Evolutionary conservation across 805 yeast genomes (phyloP).

Genomic region (Candida quercuum): DNA sequence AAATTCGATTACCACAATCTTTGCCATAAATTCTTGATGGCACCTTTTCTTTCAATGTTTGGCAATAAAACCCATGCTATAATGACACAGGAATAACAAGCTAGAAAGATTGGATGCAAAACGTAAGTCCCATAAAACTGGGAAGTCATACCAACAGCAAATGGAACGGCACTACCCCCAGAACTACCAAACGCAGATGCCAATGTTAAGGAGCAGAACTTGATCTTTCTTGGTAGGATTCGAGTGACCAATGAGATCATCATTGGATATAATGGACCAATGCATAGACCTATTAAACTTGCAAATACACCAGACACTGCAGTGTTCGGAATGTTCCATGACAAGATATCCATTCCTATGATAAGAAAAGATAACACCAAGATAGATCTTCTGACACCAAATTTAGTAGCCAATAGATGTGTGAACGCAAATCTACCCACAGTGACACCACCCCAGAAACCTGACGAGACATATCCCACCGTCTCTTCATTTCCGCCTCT

Average conservation of each 20-base stretch:
- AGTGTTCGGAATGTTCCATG: slow-evolving; percentile 44
- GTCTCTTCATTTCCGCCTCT: slow-evolving; percentile 36
- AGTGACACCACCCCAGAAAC: slow-evolving; percentile 63
- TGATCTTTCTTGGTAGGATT: slow-evolving; percentile 46
- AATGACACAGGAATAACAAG: slow-evolving; percentile 29
- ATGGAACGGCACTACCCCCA: slow-evolving; percentile 55
- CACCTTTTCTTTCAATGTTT: slow-evolving; percentile 31
- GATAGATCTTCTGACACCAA: slow-evolving; percentile 44
- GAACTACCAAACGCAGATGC: slow-evolving; percentile 52
- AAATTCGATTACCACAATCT: slow-evolving; percentile 16
- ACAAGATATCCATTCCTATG: slow-evolving; percentile 32
- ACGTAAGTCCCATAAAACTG: slow-evolving; percentile 42
- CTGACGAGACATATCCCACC: slow-evolving; percentile 56
- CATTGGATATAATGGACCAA: slow-evolving; percentile 57
- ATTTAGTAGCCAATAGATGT: slow-evolving; percentile 27
- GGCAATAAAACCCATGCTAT: slow-evolving; percentile 39
- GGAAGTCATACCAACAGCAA: slow-evolving; percentile 44
- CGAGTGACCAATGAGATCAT: slow-evolving; percentile 39
- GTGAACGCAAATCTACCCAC: slow-evolving; percentile 51
- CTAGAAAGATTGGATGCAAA: slow-evolving; percentile 42
- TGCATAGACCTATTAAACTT: slow-evolving; percentile 44
- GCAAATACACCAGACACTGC: slow-evolving; percentile 40
- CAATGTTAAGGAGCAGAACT: slow-evolving; percentile 43
- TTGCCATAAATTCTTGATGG: slow-evolving; percentile 16
- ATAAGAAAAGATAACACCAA: slow-evolving; percentile 30